Evolutionary conservation across 2,329 filamentous ascomycete genomes (phyloP).

Genomic region (Microcyclospora tardicrescens): DNA sequence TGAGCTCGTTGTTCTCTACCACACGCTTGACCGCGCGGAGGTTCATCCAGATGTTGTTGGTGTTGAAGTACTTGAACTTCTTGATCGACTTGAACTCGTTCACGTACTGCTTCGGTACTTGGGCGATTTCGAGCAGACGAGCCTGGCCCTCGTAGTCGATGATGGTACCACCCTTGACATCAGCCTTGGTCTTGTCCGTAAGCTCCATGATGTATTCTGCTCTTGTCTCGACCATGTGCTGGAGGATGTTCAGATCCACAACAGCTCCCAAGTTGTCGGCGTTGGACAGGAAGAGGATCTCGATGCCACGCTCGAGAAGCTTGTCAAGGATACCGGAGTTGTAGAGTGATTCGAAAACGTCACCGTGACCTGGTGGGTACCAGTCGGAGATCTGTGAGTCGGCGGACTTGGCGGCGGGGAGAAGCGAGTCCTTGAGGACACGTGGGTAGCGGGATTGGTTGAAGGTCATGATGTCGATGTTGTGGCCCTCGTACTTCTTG

Average conservation of each 20-base stretch:
- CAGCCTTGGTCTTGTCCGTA: slow-evolving; percentile 99
- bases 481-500: slow-evolving; percentile 99
- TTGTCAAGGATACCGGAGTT: slow-evolving; percentile 97
- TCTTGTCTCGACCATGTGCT: slow-evolving; percentile 98
- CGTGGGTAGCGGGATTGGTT: slow-evolving; percentile 98
- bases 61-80: slow-evolving; percentile 99
- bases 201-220: slow-evolving; percentile 99
- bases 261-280: slow-evolving; percentile 97
- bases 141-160: slow-evolving; percentile 98
- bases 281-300: slow-evolving; percentile 98
- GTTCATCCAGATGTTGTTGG: slow-evolving; percentile 99
- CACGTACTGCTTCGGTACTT: slow-evolving; percentile 98
- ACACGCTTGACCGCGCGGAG: slow-evolving; percentile 95
- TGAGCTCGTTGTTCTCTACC: slow-evolving; percentile 93
- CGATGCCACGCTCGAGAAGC: slow-evolving; percentile 86
- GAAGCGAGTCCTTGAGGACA: slow-evolving; percentile 94
- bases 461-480: slow-evolving; percentile 98
- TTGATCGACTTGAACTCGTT: slow-evolving; percentile 99
- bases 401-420: slow-evolving; percentile 83
- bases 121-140: slow-evolving; percentile 93
- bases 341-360: slow-evolving; percentile 98
- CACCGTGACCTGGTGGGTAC: slow-evolving; percentile 98
- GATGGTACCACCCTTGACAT: slow-evolving; percentile 99
- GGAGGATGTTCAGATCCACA: slow-evolving; percentile 91
- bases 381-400: slow-evolving; percentile 86